phyloP scores from a whole-genome alignment of 495 filamentous ascomycete species.

The Pseudomonodictys pantanalensis region DNA sequence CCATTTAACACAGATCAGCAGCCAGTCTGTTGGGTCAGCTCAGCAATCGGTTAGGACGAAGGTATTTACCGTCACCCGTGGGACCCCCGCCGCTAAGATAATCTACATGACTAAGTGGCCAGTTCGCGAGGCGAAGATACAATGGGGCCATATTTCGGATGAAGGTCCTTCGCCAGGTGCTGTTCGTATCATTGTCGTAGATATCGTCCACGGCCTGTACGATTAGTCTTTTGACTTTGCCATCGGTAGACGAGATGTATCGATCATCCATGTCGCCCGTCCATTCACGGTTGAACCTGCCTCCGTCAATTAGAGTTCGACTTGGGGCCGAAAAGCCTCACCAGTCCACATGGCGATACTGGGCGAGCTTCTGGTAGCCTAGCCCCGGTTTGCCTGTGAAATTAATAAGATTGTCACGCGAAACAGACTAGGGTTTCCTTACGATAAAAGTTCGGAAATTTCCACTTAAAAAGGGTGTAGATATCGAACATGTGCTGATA shows the following conservation, averaged over 20 bases:
- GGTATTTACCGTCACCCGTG: slow-evolving; percentile 7
- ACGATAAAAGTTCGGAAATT: slow-evolving; percentile 12
- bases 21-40: slow-evolving; percentile 4
- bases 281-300: slow-evolving; percentile 12
- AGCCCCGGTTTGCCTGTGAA: slow-evolving; percentile 7
- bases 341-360: slow-evolving; percentile 5
- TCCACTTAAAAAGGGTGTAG: slow-evolving; percentile 6
- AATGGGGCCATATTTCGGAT: slow-evolving; percentile 22
- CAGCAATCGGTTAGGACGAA: neutral
- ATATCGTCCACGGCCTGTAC: slow-evolving; percentile 25
- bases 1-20: slow-evolving; percentile 23
- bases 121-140: slow-evolving; percentile 21
- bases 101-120: slow-evolving; percentile 18
- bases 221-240: slow-evolving; percentile 17
- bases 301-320: too few species aligned
- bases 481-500: slow-evolving; percentile 10
- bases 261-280: slow-evolving; percentile 18
- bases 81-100: neutral
- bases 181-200: slow-evolving; percentile 15
- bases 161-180: slow-evolving; percentile 23
- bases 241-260: slow-evolving; percentile 24
- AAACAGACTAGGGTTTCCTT: neutral
- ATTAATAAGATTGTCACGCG: neutral
- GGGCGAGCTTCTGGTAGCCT: slow-evolving; percentile 11
- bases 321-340: too few species aligned